Percentiles rank a stretch among this genome's conserved stretches.
phyloP scores from a whole-genome alignment of 257 asterid species.

The Nicotiana benthamiana region DNA sequence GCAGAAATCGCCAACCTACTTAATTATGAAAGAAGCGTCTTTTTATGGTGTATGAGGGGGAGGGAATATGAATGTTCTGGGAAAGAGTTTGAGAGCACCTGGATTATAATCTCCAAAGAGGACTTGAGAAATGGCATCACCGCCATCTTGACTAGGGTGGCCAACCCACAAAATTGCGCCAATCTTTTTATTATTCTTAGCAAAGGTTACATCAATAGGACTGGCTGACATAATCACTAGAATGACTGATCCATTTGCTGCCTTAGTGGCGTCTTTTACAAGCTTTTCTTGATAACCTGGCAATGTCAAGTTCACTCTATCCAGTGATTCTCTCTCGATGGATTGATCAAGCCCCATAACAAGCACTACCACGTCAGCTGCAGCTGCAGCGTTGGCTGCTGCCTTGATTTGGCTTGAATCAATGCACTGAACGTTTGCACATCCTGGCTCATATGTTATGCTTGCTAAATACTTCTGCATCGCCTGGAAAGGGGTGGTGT shows the following conservation, averaged over 20 bases:
- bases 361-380: conserved; percentile 13
- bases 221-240: conserved; percentile 23
- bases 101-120: conserved; percentile 25
- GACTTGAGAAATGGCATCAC: conserved; percentile 23
- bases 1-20: neutral
- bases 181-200: conserved; percentile 1
- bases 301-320: conserved; percentile 18
- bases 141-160: conserved; percentile 28
- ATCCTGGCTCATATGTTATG: conserved; percentile 15
- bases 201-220: conserved; percentile 20
- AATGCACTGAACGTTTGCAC: conserved; percentile 3
- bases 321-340: conserved; percentile 19
- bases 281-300: conserved; percentile 27
- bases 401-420: conserved; percentile 8
- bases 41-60: neutral
- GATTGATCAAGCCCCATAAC: conserved; percentile 22
- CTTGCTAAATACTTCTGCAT: neutral
- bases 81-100: conserved; percentile 4
- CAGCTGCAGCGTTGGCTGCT: conserved; percentile 19
- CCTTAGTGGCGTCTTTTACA: conserved; percentile 13
- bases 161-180: conserved; percentile 27
- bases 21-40: neutral
- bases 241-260: conserved; percentile 14
- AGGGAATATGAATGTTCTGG: neutral
- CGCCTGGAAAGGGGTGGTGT: conserved; percentile 21